phyloP scores from a whole-genome alignment of 768 basidiomycete species.

The Gelatoporia subvermispora region DNA sequence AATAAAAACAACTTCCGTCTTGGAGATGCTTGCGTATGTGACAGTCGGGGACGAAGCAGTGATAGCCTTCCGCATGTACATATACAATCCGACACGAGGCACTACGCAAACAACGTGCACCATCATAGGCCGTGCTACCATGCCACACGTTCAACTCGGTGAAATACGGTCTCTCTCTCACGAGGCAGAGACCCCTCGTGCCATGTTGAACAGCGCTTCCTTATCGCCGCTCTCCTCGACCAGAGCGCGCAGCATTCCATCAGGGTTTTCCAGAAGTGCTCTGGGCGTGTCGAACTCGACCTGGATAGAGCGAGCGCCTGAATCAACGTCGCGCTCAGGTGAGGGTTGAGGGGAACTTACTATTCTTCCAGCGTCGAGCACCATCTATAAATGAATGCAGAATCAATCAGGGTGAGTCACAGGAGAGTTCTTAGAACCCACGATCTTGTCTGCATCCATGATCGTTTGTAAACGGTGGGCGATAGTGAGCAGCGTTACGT shows the following conservation, averaged over 20 bases:
- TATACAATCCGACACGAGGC: too few species aligned
- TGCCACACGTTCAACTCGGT: too few species aligned
- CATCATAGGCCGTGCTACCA: too few species aligned
- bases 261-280: constrained; percentile 41
- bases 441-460: constrained; percentile 55
- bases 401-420: not conserved
- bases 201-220: constrained; percentile 28
- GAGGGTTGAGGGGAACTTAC: constrained; percentile 17
- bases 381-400: constrained; percentile 24
- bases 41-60: too few species aligned
- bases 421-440: constrained; percentile 15
- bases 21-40: too few species aligned
- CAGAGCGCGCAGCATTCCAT: constrained; percentile 27
- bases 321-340: not conserved
- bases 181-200: constrained; percentile 1
- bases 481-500: constrained; percentile 51
- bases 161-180: not conserved
- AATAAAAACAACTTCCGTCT: too few species aligned
- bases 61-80: too few species aligned
- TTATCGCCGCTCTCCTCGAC: constrained; percentile 36
- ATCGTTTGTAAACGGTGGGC: constrained; percentile 54
- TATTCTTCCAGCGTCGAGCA: constrained; percentile 31
- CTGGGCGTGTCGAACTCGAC: constrained; percentile 48
- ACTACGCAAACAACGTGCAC: too few species aligned
- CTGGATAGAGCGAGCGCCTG: constrained; percentile 5